Percentiles rank a stretch among this genome's conserved stretches.
Conservation (phyloP, 495 filamentous ascomycete species). For the Tetracladium setigerum region DNA sequence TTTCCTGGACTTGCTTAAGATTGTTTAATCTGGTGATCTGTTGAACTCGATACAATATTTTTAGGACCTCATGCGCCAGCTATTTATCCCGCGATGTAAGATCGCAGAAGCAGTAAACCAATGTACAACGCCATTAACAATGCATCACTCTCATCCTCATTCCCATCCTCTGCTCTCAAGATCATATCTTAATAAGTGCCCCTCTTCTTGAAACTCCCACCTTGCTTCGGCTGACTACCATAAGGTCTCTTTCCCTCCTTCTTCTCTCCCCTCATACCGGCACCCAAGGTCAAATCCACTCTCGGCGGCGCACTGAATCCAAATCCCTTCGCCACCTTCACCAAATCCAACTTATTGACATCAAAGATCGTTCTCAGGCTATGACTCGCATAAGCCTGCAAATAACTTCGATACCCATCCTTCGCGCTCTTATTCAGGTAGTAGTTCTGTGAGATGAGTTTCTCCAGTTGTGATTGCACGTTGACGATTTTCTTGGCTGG, state of each 20-base stretch:
- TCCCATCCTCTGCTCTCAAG: too few species aligned
- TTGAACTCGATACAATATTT: too few species aligned
- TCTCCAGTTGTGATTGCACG: slow-evolving; percentile 92
- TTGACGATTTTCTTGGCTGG: slow-evolving; percentile 86
- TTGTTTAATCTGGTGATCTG: too few species aligned
- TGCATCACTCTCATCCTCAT: slow-evolving; percentile 11
- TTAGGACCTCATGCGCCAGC: too few species aligned
- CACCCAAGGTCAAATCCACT: slow-evolving; percentile 81
- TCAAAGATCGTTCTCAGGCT: slow-evolving; percentile 86
- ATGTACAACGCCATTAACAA: slow-evolving; percentile 13
- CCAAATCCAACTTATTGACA: slow-evolving; percentile 84
- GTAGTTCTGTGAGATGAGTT: slow-evolving; percentile 89
- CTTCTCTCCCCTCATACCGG: slow-evolving; percentile 84
- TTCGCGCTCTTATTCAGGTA: slow-evolving; percentile 82
- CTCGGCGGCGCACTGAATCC: slow-evolving; percentile 84
- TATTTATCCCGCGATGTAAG: too few species aligned
- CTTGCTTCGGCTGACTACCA: slow-evolving; percentile 51
- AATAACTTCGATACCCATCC: slow-evolving; percentile 69
- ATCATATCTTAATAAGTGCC: slow-evolving; percentile 5
- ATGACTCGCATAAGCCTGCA: slow-evolving; percentile 92
- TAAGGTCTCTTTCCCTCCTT: slow-evolving; percentile 75
- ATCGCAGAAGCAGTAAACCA: neutral
- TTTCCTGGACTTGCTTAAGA: too few species aligned
- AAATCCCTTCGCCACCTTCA: slow-evolving; percentile 91
- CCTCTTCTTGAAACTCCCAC: slow-evolving; percentile 24